Percentiles rank a stretch among this genome's conserved stretches.
Conservation (phyloP, 2,329 filamentous ascomycete genomes). For the Beauveria varroae region DNA sequence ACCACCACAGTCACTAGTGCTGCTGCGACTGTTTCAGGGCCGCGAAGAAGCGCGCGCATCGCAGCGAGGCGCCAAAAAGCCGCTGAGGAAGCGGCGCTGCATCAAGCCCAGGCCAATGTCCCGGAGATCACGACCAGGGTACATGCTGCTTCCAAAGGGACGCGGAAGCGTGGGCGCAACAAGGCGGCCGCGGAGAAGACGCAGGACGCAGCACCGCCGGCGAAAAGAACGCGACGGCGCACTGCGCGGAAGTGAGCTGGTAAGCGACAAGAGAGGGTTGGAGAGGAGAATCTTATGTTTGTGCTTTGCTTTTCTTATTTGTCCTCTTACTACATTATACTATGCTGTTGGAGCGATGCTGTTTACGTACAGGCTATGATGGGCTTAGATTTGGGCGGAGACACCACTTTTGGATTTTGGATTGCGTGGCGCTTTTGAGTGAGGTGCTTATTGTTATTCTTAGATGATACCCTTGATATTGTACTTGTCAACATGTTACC, state of each 20-base stretch:
- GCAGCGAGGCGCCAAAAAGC: not conserved
- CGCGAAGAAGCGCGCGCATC: not conserved
- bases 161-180: not conserved
- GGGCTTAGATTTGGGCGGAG: not conserved
- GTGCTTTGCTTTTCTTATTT: not conserved
- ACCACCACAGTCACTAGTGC: not conserved
- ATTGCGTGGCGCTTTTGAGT: not conserved
- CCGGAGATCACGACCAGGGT: not conserved
- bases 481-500: not conserved
- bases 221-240: not conserved
- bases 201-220: not conserved
- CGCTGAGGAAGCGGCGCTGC: not conserved
- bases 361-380: not conserved
- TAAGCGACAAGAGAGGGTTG: not conserved
- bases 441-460: no score
- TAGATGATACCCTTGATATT: not conserved
- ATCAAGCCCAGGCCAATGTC: not conserved
- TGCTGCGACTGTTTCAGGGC: not conserved
- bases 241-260: not conserved
- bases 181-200: not conserved
- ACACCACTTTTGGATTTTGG: not conserved
- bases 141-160: not conserved
- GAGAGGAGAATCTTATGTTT: not conserved
- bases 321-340: not conserved
- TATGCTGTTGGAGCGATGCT: not conserved